Base-by-base conservation (phyloP, 1,139 yeast genomes). In the Saccharomyces hybrid region DNA sequence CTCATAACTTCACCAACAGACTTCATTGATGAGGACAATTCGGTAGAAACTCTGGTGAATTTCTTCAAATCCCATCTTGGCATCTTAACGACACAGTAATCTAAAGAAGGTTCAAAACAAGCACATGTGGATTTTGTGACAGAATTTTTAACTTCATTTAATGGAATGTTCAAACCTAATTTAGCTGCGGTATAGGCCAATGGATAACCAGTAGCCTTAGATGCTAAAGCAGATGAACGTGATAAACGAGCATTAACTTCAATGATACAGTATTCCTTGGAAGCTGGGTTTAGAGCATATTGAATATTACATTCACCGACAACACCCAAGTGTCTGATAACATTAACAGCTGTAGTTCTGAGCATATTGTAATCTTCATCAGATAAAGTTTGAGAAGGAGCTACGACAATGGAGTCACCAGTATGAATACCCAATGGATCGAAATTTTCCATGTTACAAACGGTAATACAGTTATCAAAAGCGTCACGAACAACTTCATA, bases 281-380 rank as follows among this genome's bases (percentile, higher is more conserved):
- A 85, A 75, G 82, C 82, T 63, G 99, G 98, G 71, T 93, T 89
- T 71, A 93, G 80, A 55, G 99, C 98, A 71, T 93, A 93, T 74
- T 93, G 99, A 68, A 93, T 89, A 78, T 93, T 93, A 81, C 99
- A 93, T 77, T 93, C 99, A 80, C 99, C 99, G 68, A 93, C 98
- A 71, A 93, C 99, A 67, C 99, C 99, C 69, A 93, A 80, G 69
- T 93, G 99, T 76, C 99, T 87, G 63, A 93, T 93, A 62, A 93
- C 96, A 64, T 93, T 93, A 63, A 93, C 95, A 52, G 99, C 99
- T 55, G 99, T 89, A 49, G 98, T 88, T 77, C 99, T 85, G 70
- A 93, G 80, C 99, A 93, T 93, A 75, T 93, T 20, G 23, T 20
- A 20, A 20, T 20, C 23, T 20, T 20, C 23, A 20, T 20, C 23